Conservation (phyloP, 106 monocot genomes). For the Xerophyta viscosa region DNA sequence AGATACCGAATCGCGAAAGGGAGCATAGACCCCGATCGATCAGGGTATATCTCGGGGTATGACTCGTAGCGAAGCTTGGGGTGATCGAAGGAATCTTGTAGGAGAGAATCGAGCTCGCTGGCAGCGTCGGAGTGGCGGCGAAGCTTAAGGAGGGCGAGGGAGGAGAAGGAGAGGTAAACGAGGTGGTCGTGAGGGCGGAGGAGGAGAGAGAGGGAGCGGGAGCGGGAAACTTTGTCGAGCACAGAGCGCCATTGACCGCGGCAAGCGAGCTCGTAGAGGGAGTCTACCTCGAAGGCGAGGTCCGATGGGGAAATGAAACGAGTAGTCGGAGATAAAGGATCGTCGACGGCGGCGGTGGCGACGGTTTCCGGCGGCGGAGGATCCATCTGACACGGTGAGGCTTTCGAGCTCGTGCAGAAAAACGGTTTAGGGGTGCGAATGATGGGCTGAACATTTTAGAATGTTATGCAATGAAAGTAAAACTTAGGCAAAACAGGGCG, state of each 20-base stretch:
- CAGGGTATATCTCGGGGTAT: conserved; percentile 55
- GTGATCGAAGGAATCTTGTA: conserved; percentile 25
- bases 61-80: conserved; percentile 58
- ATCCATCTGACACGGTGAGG: too few species aligned
- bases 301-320: conserved; percentile 21
- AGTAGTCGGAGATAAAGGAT: conserved; percentile 7
- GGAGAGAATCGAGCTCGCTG: conserved; percentile 21
- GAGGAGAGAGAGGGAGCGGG: conserved; percentile 34
- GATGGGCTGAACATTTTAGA: too few species aligned
- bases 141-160: conserved; percentile 50
- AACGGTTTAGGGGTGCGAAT: too few species aligned
- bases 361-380: conserved; percentile 14
- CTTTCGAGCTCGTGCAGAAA: too few species aligned
- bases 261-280: conserved; percentile 45
- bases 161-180: conserved; percentile 59
- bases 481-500: too few species aligned
- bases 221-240: conserved; percentile 40
- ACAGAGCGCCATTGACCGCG: conserved; percentile 61
- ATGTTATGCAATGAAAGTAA: too few species aligned
- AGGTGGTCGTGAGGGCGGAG: conserved; percentile 63
- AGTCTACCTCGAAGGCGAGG: conserved; percentile 35
- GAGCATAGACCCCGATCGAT: conserved; percentile 61
- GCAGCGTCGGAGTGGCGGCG: conserved; percentile 63
- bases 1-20: conserved; percentile 67
- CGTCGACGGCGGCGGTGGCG: conserved; percentile 6